phyloP scores from a whole-genome alignment of 805 yeast genomes.

The Starmerella bombi region DNA sequence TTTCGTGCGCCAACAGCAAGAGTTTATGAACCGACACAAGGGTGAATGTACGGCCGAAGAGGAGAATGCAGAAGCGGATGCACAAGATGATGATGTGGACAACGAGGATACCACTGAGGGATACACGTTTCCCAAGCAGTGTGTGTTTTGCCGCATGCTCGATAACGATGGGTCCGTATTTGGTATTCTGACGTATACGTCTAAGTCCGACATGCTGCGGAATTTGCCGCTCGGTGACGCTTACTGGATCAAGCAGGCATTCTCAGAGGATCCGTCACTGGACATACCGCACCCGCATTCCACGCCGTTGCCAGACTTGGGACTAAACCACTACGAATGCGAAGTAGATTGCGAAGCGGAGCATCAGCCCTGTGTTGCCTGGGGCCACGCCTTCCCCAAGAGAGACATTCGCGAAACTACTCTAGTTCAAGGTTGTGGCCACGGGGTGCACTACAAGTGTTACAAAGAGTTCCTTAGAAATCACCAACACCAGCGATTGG shows the following conservation, averaged over 20 bases:
- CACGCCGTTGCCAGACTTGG: constrained; percentile 18
- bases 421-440: constrained; percentile 72
- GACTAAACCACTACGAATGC: constrained; percentile 5
- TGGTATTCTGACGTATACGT: constrained; percentile 51
- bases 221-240: constrained; percentile 48
- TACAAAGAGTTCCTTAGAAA: constrained; percentile 44
- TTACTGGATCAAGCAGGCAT: constrained; percentile 48
- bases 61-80: constrained; percentile 30
- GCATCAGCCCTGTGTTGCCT: constrained; percentile 1
- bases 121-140: constrained; percentile 48
- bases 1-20: constrained; percentile 64
- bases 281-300: constrained; percentile 13
- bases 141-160: constrained; percentile 73
- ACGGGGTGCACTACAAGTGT: constrained; percentile 80
- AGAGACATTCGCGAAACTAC: constrained; percentile 17
- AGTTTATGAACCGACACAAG: constrained; percentile 47
- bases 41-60: constrained; percentile 24
- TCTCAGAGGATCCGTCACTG: constrained; percentile 9
- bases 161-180: constrained; percentile 50
- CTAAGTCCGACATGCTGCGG: constrained; percentile 34
- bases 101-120: constrained; percentile 16
- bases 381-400: constrained; percentile 58
- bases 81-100: constrained; percentile 25
- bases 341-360: constrained; percentile 27
- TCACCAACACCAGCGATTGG: constrained; percentile 21